A percentile compares a stretch with the other conserved stretches of the same genome.
Evolutionary conservation across 306 rosid genomes (phyloP).

Genomic region (Lupinus albus): DNA sequence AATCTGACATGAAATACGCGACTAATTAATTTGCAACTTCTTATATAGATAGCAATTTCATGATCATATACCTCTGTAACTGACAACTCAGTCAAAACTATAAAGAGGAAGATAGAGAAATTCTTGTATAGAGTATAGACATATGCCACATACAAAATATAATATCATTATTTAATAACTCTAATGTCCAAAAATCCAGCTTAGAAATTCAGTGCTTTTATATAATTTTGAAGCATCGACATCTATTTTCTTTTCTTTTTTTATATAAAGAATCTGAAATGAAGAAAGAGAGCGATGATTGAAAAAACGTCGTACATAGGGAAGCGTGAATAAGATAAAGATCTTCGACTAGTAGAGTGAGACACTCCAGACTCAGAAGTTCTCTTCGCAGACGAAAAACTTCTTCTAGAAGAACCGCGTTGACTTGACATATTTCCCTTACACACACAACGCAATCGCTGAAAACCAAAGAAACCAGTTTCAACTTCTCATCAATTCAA

Average conservation of each 20-base stretch:
- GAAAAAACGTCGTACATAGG: constrained; percentile 52
- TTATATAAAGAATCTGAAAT: background rate
- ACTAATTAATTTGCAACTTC: constrained; percentile 11
- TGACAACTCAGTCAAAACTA: constrained; percentile 10
- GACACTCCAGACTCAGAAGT: constrained; percentile 51
- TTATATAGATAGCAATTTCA: constrained; percentile 20
- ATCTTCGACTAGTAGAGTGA: constrained; percentile 56
- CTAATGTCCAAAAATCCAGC: too few species aligned
- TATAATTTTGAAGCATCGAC: too few species aligned
- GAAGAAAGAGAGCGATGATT: background rate
- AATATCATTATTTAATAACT: too few species aligned
- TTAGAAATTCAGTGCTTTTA: too few species aligned
- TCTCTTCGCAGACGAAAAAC: constrained; percentile 61
- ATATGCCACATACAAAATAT: background rate
- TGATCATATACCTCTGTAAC: constrained; percentile 19
- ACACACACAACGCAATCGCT: constrained; percentile 29
- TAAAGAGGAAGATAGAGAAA: constrained; percentile 20
- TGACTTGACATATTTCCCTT: constrained; percentile 70
- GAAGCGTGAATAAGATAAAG: constrained; percentile 56
- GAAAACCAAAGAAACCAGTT: constrained; percentile 15
- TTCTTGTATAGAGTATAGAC: background rate
- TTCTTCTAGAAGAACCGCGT: constrained; percentile 73
- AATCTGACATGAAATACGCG: background rate
- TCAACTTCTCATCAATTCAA: background rate
- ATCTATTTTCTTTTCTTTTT: too few species aligned